phyloP scores from a whole-genome alignment of 2,329 filamentous ascomycete species.

The Fusarium sp. region DNA sequence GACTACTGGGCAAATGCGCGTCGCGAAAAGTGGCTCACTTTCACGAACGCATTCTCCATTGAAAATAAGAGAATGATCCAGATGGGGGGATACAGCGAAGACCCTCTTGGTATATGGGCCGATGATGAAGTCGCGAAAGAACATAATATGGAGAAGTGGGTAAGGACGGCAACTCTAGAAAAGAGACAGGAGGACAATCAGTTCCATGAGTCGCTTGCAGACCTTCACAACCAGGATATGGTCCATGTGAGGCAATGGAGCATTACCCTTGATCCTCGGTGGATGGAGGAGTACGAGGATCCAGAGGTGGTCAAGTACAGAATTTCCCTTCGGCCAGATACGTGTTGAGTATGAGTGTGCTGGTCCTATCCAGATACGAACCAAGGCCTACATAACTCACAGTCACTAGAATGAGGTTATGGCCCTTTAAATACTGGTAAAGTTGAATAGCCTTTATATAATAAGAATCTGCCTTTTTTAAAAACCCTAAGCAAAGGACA shows the following conservation, averaged over 20 bases:
- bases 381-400: background rate
- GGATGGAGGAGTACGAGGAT: background rate
- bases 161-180: background rate
- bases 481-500: no score
- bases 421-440: background rate
- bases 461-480: background rate
- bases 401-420: background rate
- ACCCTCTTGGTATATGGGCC: background rate
- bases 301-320: background rate
- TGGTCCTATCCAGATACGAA: background rate
- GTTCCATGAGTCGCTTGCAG: background rate
- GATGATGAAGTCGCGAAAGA: background rate
- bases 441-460: background rate
- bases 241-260: background rate
- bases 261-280: background rate
- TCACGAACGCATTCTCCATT: background rate
- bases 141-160: background rate
- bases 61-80: background rate
- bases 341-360: fast-evolving
- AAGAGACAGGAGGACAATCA: background rate
- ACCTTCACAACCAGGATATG: background rate
- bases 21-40: background rate
- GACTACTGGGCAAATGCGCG: background rate
- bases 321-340: background rate
- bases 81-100: background rate